Conservation (phyloP, 805 yeast species). For the Nakazawaea holstii region DNA sequence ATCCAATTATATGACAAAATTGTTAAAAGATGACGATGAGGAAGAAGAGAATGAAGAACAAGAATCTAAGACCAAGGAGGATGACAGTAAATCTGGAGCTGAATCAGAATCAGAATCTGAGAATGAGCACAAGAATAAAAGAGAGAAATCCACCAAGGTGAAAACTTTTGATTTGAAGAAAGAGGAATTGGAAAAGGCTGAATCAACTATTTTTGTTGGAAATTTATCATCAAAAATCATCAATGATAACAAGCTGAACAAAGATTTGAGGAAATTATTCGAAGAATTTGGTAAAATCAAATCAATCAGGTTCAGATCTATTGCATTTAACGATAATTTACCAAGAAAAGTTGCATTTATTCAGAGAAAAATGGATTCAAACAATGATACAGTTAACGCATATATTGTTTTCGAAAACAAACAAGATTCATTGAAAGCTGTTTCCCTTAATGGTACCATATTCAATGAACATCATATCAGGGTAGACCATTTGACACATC, state of each 20-base stretch:
- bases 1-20: constrained; percentile 44
- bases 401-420: constrained; percentile 73
- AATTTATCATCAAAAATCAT: constrained; percentile 68
- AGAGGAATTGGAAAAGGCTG: constrained; percentile 75
- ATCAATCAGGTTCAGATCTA: constrained; percentile 86
- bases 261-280: constrained; percentile 63
- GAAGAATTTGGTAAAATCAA: constrained; percentile 47
- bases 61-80: constrained; percentile 16
- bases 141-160: constrained; percentile 28
- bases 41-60: constrained; percentile 16
- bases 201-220: constrained; percentile 82
- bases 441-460: constrained; percentile 57
- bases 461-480: constrained; percentile 75
- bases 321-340: constrained; percentile 79
- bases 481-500: constrained; percentile 92
- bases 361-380: constrained; percentile 67
- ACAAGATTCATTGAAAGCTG: constrained; percentile 39
- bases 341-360: constrained; percentile 93
- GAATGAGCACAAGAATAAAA: constrained; percentile 16
- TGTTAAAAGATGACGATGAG: constrained; percentile 33
- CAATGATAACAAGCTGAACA: constrained; percentile 54
- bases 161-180: constrained; percentile 56
- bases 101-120: constrained; percentile 17
- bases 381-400: constrained; percentile 80
- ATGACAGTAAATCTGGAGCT: neutral